Conservation (phyloP, 345 rosid species). For the Cardamine chenopodiifolia region DNA sequence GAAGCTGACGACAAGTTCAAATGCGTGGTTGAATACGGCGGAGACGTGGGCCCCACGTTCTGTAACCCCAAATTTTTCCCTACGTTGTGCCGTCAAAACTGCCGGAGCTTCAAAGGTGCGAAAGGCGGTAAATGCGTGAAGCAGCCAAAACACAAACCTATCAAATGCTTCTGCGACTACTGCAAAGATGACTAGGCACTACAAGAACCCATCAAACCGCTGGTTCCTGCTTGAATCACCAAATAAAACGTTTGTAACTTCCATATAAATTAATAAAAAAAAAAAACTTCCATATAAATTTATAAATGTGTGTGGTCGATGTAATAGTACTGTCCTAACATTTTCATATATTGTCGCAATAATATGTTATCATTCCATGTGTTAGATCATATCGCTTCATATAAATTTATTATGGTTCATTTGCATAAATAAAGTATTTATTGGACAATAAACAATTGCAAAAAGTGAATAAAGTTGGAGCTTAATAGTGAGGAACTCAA, state of each 20-base stretch:
- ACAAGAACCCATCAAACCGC: neutral
- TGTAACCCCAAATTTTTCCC: conserved; percentile 40
- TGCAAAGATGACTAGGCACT: conserved; percentile 26
- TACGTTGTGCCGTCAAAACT: conserved; percentile 36
- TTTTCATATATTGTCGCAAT: neutral
- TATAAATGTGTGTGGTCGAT: neutral
- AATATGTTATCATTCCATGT: neutral
- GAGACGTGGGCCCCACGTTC: conserved; percentile 39
- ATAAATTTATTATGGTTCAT: neutral
- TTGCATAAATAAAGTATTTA: neutral
- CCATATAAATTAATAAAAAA: neutral
- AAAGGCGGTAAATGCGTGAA: conserved; percentile 39
- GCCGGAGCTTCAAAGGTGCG: conserved; percentile 28
- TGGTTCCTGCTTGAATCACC: neutral
- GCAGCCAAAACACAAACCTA: conserved; percentile 29
- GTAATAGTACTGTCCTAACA: neutral
- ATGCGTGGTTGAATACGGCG: conserved; percentile 28
- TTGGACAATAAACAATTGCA: neutral
- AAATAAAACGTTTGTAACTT: neutral
- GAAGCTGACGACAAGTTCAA: conserved; percentile 25
- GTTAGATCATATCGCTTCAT: neutral
- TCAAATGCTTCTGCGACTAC: conserved; percentile 33
- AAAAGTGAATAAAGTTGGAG: neutral
- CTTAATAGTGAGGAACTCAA: neutral
- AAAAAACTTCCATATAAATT: neutral